phyloP scores from a whole-genome alignment of 208 protist genomes.

The Leishmania tropica region DNA sequence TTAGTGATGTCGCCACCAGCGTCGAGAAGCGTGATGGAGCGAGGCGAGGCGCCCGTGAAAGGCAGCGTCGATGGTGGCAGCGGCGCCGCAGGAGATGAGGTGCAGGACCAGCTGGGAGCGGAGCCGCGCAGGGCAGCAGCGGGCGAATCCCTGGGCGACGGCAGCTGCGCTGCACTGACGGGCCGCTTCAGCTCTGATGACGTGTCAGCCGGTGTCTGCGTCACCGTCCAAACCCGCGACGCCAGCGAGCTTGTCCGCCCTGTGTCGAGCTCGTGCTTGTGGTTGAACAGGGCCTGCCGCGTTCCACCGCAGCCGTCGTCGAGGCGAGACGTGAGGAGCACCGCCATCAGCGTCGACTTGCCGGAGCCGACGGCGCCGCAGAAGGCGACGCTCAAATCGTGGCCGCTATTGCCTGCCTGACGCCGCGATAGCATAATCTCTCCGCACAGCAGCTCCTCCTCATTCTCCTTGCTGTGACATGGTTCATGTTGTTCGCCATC shows the following conservation, averaged over 20 bases:
- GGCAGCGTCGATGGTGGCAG: conserved; percentile 14
- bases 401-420: conserved; percentile 36
- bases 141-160: conserved; percentile 4
- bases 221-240: conserved; percentile 88
- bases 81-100: conserved; percentile 2
- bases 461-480: not conserved
- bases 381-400: conserved; percentile 83
- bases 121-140: not conserved
- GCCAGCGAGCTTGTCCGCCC: conserved; percentile 94
- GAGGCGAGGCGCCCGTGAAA: conserved; percentile 28
- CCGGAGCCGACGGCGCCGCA: conserved; percentile 82
- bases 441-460: conserved; percentile 56
- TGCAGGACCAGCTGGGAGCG: not conserved
- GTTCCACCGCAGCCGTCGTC: conserved; percentile 85
- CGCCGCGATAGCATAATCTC: conserved; percentile 84
- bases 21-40: conserved; percentile 70
- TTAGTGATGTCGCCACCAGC: conserved; percentile 82
- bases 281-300: conserved; percentile 90
- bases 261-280: conserved; percentile 96
- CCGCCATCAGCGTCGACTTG: conserved; percentile 89
- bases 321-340: conserved; percentile 63
- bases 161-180: not conserved
- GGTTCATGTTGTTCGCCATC: not conserved
- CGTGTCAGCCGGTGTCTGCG: not conserved
- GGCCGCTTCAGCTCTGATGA: not conserved